Conservation (phyloP, 2,329 filamentous ascomycete species). For the Diplodia scrobiculata region DNA sequence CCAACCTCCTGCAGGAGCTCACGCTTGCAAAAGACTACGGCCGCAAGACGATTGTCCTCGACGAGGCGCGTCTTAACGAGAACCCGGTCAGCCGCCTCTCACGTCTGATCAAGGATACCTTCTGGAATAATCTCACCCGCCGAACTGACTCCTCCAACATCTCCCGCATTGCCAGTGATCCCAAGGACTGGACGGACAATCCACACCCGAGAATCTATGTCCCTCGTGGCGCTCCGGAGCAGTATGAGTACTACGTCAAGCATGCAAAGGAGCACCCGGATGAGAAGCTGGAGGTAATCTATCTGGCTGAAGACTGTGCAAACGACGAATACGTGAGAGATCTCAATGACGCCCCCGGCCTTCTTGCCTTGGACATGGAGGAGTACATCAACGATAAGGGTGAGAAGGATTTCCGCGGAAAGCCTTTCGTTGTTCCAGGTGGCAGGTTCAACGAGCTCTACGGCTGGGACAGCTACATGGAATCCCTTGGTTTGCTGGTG, state of each 20-base stretch:
- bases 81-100: conserved; percentile 89
- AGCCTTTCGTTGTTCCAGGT: conserved; percentile 96
- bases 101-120: conserved; percentile 82
- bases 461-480: conserved; percentile 99
- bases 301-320: conserved; percentile 70
- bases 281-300: conserved; percentile 81
- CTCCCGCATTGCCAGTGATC: conserved; percentile 80
- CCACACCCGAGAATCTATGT: conserved; percentile 91
- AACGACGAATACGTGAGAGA: conserved; percentile 79
- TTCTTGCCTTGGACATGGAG: conserved; percentile 88
- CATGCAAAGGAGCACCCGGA: conserved; percentile 79
- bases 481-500: conserved; percentile 82
- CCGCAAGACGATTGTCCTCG: conserved; percentile 83
- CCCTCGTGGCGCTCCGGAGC: conserved; percentile 78
- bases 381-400: conserved; percentile 67
- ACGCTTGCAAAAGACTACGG: conserved; percentile 89
- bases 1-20: conserved; percentile 92
- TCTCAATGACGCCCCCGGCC: conserved; percentile 82
- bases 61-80: conserved; percentile 88
- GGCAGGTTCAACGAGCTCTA: conserved; percentile 98
- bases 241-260: conserved; percentile 83
- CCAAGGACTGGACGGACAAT: conserved; percentile 93
- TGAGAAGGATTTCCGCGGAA: conserved; percentile 70
- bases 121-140: conserved; percentile 89
- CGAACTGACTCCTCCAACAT: conserved; percentile 88